A percentile compares a stretch with the other conserved stretches of the same genome.
Evolutionary conservation across 2,329 filamentous ascomycete genomes (phyloP).

Genomic region (Aspergillus intermedius): DNA sequence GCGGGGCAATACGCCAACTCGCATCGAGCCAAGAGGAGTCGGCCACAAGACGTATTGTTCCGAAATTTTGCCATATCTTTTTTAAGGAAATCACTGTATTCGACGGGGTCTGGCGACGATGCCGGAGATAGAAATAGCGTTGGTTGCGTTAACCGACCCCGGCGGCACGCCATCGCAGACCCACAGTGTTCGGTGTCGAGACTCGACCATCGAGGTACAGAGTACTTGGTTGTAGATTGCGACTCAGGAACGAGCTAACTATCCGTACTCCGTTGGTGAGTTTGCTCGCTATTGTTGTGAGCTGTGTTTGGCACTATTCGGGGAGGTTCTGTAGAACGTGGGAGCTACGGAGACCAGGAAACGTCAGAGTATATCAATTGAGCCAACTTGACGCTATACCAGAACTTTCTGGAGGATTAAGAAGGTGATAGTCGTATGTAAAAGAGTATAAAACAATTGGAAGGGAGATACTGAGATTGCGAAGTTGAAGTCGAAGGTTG

Average conservation of each 20-base stretch:
- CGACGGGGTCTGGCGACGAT: too few relatives aligned
- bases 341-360: too few relatives aligned
- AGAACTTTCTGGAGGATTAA: too few relatives aligned
- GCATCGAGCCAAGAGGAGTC: not conserved
- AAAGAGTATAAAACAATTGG: not conserved
- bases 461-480: not conserved
- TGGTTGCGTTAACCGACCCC: conserved; percentile 14
- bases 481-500: not conserved
- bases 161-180: conserved; percentile 13
- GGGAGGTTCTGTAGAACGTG: too few relatives aligned
- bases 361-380: too few relatives aligned
- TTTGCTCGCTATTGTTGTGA: too few relatives aligned
- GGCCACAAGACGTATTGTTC: not conserved
- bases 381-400: too few relatives aligned
- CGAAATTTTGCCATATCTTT: not conserved
- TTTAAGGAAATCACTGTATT: not conserved
- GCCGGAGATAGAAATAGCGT: not conserved
- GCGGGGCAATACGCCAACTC: not conserved
- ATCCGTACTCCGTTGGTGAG: too few relatives aligned
- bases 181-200: not conserved
- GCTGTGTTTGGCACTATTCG: too few relatives aligned
- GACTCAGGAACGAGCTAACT: too few relatives aligned
- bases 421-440: too few relatives aligned
- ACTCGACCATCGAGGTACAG: not conserved
- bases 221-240: too few relatives aligned